Evolutionary conservation across 305 asterid species (phyloP).

Genomic region (Fraxinus paxiana): DNA sequence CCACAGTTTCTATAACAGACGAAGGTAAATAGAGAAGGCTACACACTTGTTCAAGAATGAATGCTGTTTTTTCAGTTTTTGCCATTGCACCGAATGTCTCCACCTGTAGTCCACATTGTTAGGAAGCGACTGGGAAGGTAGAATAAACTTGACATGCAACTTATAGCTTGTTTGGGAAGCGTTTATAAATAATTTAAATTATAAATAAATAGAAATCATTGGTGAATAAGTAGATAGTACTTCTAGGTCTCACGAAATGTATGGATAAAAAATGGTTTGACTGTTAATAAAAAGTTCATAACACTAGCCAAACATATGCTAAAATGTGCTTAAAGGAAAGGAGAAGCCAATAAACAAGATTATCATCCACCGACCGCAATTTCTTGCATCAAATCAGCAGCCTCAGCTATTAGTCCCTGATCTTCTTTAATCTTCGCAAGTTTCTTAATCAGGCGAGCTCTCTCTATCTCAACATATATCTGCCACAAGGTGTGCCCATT

Average conservation of each 20-base stretch:
- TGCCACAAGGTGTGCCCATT: neutral
- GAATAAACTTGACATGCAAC: neutral
- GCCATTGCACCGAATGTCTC: slow-evolving; percentile 99
- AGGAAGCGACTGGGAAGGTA: neutral
- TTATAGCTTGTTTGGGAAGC: neutral
- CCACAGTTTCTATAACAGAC: slow-evolving; percentile 4
- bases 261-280: neutral
- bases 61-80: slow-evolving; percentile 91
- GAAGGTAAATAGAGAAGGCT: neutral
- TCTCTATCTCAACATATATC: slow-evolving; percentile 62
- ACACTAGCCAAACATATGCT: neutral
- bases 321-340: neutral
- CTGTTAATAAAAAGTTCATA: neutral
- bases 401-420: slow-evolving; percentile 47
- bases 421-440: slow-evolving; percentile 55
- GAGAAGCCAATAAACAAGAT: neutral
- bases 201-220: neutral
- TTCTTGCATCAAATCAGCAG: slow-evolving; percentile 66
- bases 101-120: slow-evolving; percentile 47
- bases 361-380: slow-evolving; percentile 65
- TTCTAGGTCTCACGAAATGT: neutral
- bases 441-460: slow-evolving; percentile 53
- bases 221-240: neutral
- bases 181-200: neutral
- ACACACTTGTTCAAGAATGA: slow-evolving; percentile 86